A percentile compares a stretch with the other conserved stretches of the same genome.
Evolutionary conservation across 2,329 filamentous ascomycete genomes (phyloP).

Genomic region (Colletotrichum godetiae): DNA sequence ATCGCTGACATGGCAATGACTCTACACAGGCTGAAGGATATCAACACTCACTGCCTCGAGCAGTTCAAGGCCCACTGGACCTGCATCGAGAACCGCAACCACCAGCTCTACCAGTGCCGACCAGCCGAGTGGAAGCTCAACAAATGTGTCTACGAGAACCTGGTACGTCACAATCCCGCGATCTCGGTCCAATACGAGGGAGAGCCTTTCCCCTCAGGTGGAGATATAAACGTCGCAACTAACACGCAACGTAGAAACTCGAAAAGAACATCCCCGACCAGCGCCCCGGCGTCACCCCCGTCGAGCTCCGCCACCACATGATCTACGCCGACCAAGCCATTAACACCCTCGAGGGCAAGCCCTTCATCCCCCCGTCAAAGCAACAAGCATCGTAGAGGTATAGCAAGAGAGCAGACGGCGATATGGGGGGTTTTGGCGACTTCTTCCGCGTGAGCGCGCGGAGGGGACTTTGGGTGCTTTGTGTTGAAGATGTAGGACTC

Average conservation of each 20-base stretch:
- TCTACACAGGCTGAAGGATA: slow-evolving; percentile 80
- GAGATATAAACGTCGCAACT: neutral
- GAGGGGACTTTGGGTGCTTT: slow-evolving; percentile 4
- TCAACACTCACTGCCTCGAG: slow-evolving; percentile 93
- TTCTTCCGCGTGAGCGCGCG: neutral
- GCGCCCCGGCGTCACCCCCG: slow-evolving; percentile 75
- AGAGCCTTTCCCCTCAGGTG: neutral
- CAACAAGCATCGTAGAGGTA: slow-evolving; percentile 33
- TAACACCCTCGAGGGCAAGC: slow-evolving; percentile 55
- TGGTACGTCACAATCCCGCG: slow-evolving; percentile 70
- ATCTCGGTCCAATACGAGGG: neutral
- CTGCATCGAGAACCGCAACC: slow-evolving; percentile 97
- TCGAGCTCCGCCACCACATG: slow-evolving; percentile 77
- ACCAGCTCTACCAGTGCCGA: slow-evolving; percentile 96
- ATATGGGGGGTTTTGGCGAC: neutral
- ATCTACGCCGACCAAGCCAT: slow-evolving; percentile 68
- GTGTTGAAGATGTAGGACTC: slow-evolving; percentile 29
- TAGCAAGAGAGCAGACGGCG: neutral
- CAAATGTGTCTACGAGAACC: slow-evolving; percentile 93
- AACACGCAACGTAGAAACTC: slow-evolving; percentile 68
- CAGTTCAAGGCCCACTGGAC: slow-evolving; percentile 95
- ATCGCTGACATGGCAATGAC: neutral
- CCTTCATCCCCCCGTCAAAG: slow-evolving; percentile 47
- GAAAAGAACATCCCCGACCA: slow-evolving; percentile 84
- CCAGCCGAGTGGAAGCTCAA: slow-evolving; percentile 89